Evolutionary conservation across 305 asterid genomes (phyloP).

Genomic region (Euphrasia arctica): DNA sequence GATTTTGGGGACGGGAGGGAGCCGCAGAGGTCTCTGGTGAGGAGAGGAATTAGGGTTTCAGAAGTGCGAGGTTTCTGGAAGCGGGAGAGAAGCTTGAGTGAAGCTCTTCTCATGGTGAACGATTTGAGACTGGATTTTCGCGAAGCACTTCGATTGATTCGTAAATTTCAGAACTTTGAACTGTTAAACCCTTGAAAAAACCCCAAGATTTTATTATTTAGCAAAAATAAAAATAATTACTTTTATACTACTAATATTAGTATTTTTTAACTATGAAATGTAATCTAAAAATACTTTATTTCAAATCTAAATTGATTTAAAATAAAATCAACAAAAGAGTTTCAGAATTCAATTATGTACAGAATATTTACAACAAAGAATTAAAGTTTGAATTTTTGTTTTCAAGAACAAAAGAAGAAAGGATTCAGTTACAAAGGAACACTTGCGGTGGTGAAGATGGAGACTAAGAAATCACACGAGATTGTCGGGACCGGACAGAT

Average conservation of each 20-base stretch:
- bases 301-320: no score
- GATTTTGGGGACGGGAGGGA: slow-evolving; percentile 34
- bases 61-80: slow-evolving; percentile 36
- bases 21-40: slow-evolving; percentile 34
- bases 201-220: neutral
- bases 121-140: neutral
- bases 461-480: slow-evolving; percentile 41
- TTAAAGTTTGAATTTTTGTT: slow-evolving; percentile 16
- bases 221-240: no score
- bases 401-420: slow-evolving; percentile 1
- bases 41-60: slow-evolving; percentile 31
- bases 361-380: slow-evolving; percentile 59
- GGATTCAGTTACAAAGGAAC: neutral
- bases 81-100: slow-evolving; percentile 39
- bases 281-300: no score
- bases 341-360: slow-evolving; percentile 31
- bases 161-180: no score
- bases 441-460: neutral
- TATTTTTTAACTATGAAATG: no score
- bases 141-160: no score
- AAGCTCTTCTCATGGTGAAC: slow-evolving; percentile 71
- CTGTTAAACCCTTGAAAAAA: neutral
- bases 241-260: no score
- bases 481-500: slow-evolving; percentile 30
- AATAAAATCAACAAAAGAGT: neutral